Conservation (phyloP, 2,329 filamentous ascomycete genomes). For the Amauroascus verrucosus region DNA sequence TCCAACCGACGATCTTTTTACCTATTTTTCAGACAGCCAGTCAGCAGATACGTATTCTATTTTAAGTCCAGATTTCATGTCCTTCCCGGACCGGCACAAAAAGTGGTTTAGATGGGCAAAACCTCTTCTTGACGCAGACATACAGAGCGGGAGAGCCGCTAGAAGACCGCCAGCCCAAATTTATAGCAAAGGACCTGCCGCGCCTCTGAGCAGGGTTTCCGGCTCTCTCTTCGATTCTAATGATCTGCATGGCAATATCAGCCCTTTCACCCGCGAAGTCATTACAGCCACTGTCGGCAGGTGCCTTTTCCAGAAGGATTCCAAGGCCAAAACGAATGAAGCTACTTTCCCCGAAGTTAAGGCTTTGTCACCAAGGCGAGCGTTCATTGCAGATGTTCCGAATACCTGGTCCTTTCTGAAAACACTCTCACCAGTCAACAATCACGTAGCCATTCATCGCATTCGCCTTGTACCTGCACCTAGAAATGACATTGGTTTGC, state of each 20-base stretch:
- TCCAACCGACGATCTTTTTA: conserved; percentile 25
- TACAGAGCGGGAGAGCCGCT: conserved; percentile 12
- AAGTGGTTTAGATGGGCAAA: conserved; percentile 33
- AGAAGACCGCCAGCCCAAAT: conserved; percentile 13
- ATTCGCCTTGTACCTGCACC: conserved; percentile 28
- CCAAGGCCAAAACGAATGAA: conserved; percentile 1
- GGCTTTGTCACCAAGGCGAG: neutral
- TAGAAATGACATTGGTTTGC: conserved; percentile 20
- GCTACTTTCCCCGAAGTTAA: conserved; percentile 9
- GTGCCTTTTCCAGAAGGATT: conserved; percentile 27
- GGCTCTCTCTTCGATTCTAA: conserved; percentile 9
- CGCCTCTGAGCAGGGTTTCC: conserved; percentile 11
- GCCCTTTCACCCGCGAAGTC: conserved; percentile 22
- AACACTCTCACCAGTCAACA: conserved; percentile 18
- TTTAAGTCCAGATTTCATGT: conserved; percentile 19
- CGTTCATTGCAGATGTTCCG: conserved; percentile 29
- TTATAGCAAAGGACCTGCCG: conserved; percentile 8
- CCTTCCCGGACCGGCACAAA: conserved; percentile 27
- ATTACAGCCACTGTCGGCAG: conserved; percentile 31
- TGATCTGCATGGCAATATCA: neutral
- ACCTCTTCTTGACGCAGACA: conserved; percentile 20
- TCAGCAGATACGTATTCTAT: conserved; percentile 22
- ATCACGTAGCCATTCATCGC: conserved; percentile 17
- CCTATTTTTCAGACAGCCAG: conserved; percentile 27
- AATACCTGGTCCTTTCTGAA: conserved; percentile 27